A percentile compares a stretch with the other conserved stretches of the same genome.
Evolutionary conservation across 2,329 filamentous ascomycete species (phyloP).

Genomic region (Aspergillus hortae): DNA sequence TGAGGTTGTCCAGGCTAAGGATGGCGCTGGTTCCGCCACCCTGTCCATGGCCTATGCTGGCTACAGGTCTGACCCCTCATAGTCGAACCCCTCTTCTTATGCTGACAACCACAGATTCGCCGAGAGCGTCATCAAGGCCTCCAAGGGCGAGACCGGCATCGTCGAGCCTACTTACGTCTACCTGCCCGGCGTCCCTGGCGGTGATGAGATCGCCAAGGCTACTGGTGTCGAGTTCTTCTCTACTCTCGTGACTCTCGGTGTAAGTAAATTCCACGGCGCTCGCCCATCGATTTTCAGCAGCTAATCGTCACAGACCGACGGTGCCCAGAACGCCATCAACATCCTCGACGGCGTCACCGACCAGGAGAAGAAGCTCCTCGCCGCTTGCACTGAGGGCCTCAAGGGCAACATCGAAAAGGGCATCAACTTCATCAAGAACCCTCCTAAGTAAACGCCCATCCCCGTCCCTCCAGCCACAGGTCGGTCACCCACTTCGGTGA

Average conservation of each 20-base stretch:
- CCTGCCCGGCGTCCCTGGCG: constrained; percentile 82
- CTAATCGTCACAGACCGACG: constrained; percentile 59
- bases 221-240: constrained; percentile 93
- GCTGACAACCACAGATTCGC: constrained; percentile 64
- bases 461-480: constrained; percentile 16
- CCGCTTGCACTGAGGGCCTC: constrained; percentile 70
- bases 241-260: constrained; percentile 89
- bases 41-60: constrained; percentile 95
- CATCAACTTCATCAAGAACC: constrained; percentile 81
- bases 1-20: constrained; percentile 93
- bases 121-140: constrained; percentile 86
- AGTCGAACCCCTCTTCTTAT: constrained; percentile 9
- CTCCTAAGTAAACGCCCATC: constrained; percentile 70
- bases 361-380: constrained; percentile 83
- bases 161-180: constrained; percentile 96
- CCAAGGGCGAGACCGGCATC: constrained; percentile 85
- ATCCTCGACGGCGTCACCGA: constrained; percentile 73
- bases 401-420: constrained; percentile 95
- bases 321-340: constrained; percentile 82
- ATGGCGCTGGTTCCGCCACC: constrained; percentile 83
- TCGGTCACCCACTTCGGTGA: constrained; percentile 19
- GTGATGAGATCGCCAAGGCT: constrained; percentile 78
- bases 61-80: constrained; percentile 63
- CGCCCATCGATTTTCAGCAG: neutral
- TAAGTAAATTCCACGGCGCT: constrained; percentile 50